Conservation (phyloP, 768 basidiomycete genomes). For the Pleurotus ostreatus region DNA sequence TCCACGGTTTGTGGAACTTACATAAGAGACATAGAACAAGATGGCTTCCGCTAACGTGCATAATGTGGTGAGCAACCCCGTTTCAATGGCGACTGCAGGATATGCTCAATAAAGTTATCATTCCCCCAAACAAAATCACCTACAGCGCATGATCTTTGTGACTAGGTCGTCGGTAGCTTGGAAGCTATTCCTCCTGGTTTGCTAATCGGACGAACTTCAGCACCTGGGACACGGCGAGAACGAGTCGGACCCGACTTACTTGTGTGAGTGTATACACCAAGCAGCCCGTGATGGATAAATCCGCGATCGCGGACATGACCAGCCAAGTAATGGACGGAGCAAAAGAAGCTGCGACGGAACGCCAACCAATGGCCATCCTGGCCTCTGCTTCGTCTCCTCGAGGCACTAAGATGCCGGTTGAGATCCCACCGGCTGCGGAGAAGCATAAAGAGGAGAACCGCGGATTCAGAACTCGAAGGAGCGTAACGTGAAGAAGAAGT, state of each 20-base stretch:
- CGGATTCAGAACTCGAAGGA: neutral
- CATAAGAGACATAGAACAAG: slow-evolving; percentile 13
- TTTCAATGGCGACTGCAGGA: slow-evolving; percentile 15
- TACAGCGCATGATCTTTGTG: slow-evolving; percentile 16
- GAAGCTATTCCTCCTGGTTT: slow-evolving; percentile 12
- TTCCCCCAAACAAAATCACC: neutral
- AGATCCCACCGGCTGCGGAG: slow-evolving; percentile 10
- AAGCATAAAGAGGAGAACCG: neutral
- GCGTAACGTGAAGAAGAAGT: neutral
- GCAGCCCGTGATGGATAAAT: slow-evolving; percentile 14
- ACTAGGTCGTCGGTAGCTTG: slow-evolving; percentile 13
- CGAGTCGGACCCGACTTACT: neutral
- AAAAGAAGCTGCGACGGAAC: neutral
- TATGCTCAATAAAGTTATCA: neutral
- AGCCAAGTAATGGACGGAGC: slow-evolving; percentile 12
- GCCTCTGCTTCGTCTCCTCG: slow-evolving; percentile 8
- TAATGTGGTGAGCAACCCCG: slow-evolving; percentile 16
- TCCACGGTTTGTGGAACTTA: slow-evolving; percentile 1
- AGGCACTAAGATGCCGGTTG: neutral
- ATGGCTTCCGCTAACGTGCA: slow-evolving; percentile 13
- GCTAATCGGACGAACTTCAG: slow-evolving; percentile 6
- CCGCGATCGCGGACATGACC: slow-evolving; percentile 11
- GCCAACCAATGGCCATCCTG: slow-evolving; percentile 1
- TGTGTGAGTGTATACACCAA: slow-evolving; percentile 14
- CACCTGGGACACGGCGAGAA: too few relatives aligned